phyloP scores from a whole-genome alignment of 2,329 filamentous ascomycete species.

The Fusarium domesticum region DNA sequence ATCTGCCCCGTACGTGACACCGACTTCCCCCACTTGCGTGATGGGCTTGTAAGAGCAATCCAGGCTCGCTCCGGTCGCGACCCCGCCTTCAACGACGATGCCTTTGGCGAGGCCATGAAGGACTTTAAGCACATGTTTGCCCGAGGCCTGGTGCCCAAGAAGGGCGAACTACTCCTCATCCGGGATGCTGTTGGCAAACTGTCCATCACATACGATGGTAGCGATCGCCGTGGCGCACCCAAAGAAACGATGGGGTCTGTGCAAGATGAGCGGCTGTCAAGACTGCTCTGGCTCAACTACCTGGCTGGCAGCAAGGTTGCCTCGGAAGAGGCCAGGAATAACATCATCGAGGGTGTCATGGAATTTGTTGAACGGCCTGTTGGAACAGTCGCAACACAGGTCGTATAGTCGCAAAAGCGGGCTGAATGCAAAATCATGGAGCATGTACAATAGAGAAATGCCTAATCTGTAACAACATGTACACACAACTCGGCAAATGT shows the following conservation, averaged over 20 bases:
- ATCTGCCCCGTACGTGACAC: conserved; percentile 91
- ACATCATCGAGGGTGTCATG: conserved; percentile 83
- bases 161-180: conserved; percentile 70
- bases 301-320: conserved; percentile 83
- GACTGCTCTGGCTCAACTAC: conserved; percentile 86
- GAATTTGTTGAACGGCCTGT: conserved; percentile 84
- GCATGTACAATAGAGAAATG: conserved; percentile 21
- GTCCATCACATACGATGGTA: conserved; percentile 64
- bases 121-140: conserved; percentile 82
- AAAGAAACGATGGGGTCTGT: conserved; percentile 66
- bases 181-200: conserved; percentile 65
- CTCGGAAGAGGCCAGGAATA: conserved; percentile 75
- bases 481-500: conserved; percentile 11
- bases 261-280: conserved; percentile 73
- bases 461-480: conserved; percentile 25
- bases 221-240: conserved; percentile 46
- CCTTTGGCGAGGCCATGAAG: conserved; percentile 70
- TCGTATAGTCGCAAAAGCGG: too few relatives aligned
- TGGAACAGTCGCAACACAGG: conserved; percentile 80
- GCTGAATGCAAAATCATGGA: background rate
- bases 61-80: conserved; percentile 65
- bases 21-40: conserved; percentile 87
- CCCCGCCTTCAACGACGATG: conserved; percentile 62
- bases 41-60: conserved; percentile 86
- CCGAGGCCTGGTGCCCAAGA: conserved; percentile 75